Conservation (phyloP, 2,329 filamentous ascomycete genomes). For the Colletotrichum falcatum region DNA sequence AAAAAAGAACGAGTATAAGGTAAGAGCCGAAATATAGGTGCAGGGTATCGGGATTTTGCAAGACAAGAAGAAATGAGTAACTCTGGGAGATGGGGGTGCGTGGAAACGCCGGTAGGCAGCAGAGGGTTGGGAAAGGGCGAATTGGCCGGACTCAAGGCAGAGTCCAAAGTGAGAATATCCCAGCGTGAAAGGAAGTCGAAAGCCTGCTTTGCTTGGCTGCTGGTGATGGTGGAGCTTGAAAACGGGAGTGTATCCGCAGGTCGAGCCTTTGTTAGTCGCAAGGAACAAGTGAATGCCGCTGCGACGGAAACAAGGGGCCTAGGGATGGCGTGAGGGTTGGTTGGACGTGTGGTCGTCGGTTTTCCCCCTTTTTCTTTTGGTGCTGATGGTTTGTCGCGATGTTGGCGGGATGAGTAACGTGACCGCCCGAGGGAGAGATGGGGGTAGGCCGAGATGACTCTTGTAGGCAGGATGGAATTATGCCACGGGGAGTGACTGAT, state of each 20-base stretch:
- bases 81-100: conserved; percentile 18
- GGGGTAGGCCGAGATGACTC: conserved; percentile 37
- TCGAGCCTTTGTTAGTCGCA: conserved; percentile 50
- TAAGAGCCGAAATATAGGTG: conserved; percentile 22
- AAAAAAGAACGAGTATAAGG: conserved; percentile 39
- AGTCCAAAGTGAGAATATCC: conserved; percentile 23
- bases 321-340: conserved; percentile 42
- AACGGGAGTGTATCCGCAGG: conserved; percentile 28
- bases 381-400: conserved; percentile 30
- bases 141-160: conserved; percentile 10
- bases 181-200: conserved; percentile 25
- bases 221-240: conserved; percentile 24
- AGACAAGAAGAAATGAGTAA: conserved; percentile 27
- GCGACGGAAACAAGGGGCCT: conserved; percentile 45
- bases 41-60: conserved; percentile 31
- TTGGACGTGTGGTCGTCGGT: conserved; percentile 5
- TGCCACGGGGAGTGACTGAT: conserved; percentile 39
- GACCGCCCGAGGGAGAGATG: conserved; percentile 16
- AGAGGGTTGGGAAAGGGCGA: conserved; percentile 4
- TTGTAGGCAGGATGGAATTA: conserved; percentile 41
- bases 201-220: conserved; percentile 33
- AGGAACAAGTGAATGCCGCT: conserved; percentile 66
- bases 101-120: conserved; percentile 19
- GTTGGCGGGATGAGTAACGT: conserved; percentile 35
- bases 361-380: no score